Conservation (phyloP, 129 eudicot genomes). For the Tagetes erecta region DNA sequence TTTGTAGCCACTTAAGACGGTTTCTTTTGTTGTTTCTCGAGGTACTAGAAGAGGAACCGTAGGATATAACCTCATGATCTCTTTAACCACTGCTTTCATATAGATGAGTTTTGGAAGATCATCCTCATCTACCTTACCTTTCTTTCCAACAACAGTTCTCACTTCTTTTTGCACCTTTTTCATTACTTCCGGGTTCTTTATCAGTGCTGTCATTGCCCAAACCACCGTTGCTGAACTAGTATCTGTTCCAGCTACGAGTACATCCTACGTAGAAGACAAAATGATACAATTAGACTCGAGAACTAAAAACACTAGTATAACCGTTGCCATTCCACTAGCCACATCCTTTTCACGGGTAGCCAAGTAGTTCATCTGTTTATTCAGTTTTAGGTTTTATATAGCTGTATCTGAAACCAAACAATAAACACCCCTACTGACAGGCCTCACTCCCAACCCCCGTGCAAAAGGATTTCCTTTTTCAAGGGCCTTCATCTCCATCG, state of each 20-base stretch:
- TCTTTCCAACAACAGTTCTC: constrained; percentile 26
- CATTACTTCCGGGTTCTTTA: constrained; percentile 35
- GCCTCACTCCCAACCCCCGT: too few species aligned
- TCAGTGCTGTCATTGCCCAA: constrained; percentile 43
- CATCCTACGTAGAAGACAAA: constrained; percentile 13
- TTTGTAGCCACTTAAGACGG: constrained; percentile 26
- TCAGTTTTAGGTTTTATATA: too few species aligned
- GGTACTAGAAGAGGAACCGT: constrained; percentile 32
- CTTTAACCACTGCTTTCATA: constrained; percentile 37
- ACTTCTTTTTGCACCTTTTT: constrained; percentile 36
- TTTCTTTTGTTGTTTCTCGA: constrained; percentile 23
- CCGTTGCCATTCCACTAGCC: too few species aligned
- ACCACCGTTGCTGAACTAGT: constrained; percentile 27
- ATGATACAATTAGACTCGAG: too few species aligned
- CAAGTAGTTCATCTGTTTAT: too few species aligned
- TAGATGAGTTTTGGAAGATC: constrained; percentile 34
- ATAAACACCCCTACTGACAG: too few species aligned
- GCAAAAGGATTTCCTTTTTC: too few species aligned
- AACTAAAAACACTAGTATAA: too few species aligned
- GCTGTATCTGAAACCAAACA: too few species aligned
- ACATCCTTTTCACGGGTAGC: too few species aligned
- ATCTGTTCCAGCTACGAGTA: constrained; percentile 39
- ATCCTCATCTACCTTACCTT: constrained; percentile 30
- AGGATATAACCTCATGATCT: constrained; percentile 38
- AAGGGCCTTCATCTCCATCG: too few species aligned